Percentiles rank a stretch among this genome's conserved stretches.
phyloP scores from a whole-genome alignment of 2,329 filamentous ascomycete species.

The Epichloe hybrida region DNA sequence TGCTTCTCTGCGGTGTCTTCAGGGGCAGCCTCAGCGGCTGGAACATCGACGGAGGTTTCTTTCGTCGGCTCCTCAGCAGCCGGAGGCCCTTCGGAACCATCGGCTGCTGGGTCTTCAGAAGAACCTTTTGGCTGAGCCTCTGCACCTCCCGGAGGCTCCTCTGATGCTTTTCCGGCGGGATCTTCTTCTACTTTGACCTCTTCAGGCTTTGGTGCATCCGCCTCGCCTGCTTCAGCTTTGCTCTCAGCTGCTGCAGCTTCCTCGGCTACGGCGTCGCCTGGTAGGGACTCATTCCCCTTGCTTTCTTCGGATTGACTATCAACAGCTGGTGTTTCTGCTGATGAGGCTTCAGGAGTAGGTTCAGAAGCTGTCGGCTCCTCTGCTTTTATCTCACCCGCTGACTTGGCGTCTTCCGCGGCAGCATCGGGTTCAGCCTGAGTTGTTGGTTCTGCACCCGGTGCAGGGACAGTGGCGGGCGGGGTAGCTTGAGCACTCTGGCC shows the following conservation, averaged over 20 bases:
- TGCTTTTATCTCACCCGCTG: too few species aligned
- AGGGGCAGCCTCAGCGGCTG: not conserved
- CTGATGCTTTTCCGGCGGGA: not conserved
- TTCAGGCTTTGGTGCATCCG: not conserved
- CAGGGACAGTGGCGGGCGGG: not conserved
- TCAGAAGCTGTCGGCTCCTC: not conserved
- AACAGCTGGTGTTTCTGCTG: not conserved
- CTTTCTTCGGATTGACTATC: not conserved
- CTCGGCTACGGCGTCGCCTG: not conserved
- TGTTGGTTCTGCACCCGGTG: not conserved
- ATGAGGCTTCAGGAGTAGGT: not conserved
- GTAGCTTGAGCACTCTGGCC: constrained; percentile 1
- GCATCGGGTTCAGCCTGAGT: constrained; percentile 7
- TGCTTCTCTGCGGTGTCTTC: not conserved
- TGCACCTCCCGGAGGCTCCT: not conserved
- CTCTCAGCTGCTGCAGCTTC: not conserved
- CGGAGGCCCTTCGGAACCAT: too few species aligned
- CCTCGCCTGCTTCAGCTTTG: not conserved
- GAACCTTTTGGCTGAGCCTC: not conserved
- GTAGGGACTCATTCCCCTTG: not conserved
- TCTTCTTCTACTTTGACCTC: not conserved
- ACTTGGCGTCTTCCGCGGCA: not conserved
- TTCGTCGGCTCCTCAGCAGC: not conserved
- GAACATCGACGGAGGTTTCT: not conserved
- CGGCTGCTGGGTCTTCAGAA: not conserved